Conservation (phyloP, 2,329 filamentous ascomycete genomes). For the Colletotrichum chrysophilum region DNA sequence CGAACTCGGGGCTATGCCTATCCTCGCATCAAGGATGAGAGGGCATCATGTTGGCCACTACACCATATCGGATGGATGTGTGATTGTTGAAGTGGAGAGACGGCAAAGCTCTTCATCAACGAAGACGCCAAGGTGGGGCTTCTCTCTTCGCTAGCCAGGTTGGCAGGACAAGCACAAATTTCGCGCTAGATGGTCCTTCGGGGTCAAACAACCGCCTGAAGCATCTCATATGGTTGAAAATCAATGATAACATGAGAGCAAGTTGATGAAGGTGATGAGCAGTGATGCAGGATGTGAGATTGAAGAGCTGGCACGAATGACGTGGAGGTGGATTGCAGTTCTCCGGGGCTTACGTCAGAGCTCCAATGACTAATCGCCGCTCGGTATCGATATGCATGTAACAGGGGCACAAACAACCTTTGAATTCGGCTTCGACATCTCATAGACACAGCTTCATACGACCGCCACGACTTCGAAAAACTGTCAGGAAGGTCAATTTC, state of each 20-base stretch:
- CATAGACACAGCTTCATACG: neutral
- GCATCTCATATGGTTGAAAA: neutral
- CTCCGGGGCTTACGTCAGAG: slow-evolving; percentile 3
- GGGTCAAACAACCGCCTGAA: accelerated
- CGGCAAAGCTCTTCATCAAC: neutral
- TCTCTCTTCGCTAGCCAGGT: neutral
- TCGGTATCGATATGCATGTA: neutral
- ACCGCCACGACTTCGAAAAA: neutral
- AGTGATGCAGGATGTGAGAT: neutral
- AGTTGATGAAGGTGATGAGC: neutral
- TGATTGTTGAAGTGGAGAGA: accelerated
- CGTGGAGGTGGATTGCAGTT: neutral
- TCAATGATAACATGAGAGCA: neutral
- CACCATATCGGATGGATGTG: neutral
- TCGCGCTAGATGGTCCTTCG: accelerated
- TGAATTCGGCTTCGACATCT: neutral
- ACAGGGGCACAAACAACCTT: neutral
- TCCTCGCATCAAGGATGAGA: neutral
- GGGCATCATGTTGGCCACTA: slow-evolving; percentile 11
- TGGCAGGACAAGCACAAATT: neutral
- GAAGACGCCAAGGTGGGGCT: neutral
- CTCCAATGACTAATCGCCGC: neutral
- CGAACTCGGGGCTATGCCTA: slow-evolving; percentile 7
- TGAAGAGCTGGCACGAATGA: neutral
- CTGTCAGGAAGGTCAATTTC: neutral